phyloP scores from a whole-genome alignment of 495 filamentous ascomycete species.

The Xylaria telfairii region DNA sequence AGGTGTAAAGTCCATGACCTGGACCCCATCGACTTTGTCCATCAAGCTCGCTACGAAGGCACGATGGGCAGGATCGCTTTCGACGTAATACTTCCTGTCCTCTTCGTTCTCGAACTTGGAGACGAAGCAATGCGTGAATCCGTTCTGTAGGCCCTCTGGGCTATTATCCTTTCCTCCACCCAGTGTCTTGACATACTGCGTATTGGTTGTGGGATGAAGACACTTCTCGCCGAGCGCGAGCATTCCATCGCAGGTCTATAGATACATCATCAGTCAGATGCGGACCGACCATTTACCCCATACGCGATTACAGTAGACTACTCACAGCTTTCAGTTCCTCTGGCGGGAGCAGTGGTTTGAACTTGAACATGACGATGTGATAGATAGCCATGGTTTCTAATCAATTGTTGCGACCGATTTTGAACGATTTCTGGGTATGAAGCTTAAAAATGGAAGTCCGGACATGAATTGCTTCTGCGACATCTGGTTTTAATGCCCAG shows the following conservation, averaged over 20 bases:
- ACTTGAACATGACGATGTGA: constrained; percentile 64
- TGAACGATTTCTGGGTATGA: neutral
- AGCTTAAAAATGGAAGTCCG: neutral
- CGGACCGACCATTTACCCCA: neutral
- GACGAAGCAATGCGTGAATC: constrained; percentile 66
- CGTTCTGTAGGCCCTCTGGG: constrained; percentile 63
- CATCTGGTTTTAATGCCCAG: neutral
- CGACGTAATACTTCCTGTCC: constrained; percentile 61
- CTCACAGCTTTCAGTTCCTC: constrained; percentile 55
- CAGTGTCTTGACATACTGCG: constrained; percentile 62
- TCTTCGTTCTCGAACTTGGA: constrained; percentile 64
- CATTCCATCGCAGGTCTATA: constrained; percentile 37
- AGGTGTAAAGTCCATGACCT: constrained; percentile 54
- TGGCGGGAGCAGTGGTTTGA: constrained; percentile 50
- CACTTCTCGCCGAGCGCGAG: constrained; percentile 49
- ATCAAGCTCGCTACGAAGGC: constrained; percentile 48
- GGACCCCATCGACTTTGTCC: constrained; percentile 43
- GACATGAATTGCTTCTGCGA: neutral
- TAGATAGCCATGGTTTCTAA: constrained; percentile 59
- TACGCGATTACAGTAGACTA: neutral
- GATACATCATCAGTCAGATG: constrained; percentile 15
- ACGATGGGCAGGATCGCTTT: constrained; percentile 59
- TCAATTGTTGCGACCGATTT: neutral
- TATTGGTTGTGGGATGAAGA: constrained; percentile 55
- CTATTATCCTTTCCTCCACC: constrained; percentile 69